Evolutionary conservation across 202 grass and related monocot genomes (phyloP).

Genomic region (Musa balbisiana): DNA sequence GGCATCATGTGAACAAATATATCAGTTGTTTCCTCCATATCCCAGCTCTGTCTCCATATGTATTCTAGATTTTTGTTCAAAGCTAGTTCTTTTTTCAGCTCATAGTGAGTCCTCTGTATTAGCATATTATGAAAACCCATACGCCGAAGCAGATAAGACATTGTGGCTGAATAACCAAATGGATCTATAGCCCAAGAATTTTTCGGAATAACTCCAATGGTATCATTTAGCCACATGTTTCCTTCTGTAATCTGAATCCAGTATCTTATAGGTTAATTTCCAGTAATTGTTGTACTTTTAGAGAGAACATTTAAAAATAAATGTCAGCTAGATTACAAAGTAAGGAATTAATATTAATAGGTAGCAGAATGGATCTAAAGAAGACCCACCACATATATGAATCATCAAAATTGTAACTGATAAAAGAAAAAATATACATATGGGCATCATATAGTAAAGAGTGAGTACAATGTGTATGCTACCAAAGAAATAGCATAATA

Average conservation of each 20-base stretch:
- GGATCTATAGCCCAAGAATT: slow-evolving; percentile 98
- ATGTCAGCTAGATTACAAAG: too few species aligned
- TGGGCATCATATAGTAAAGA: too few species aligned
- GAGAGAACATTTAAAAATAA: not conserved
- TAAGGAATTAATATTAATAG: not conserved
- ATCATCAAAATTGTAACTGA: too few species aligned
- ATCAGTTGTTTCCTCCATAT: slow-evolving; percentile 83
- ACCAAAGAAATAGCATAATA: too few species aligned
- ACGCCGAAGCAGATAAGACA: slow-evolving; percentile 82
- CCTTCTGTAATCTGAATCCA: slow-evolving; percentile 90
- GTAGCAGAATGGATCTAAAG: not conserved
- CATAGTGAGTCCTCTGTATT: slow-evolving; percentile 95
- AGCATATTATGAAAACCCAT: slow-evolving; percentile 98
- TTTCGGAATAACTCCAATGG: slow-evolving; percentile 82
- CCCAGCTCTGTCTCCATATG: slow-evolving; percentile 97
- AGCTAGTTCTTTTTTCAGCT: slow-evolving; percentile 92
- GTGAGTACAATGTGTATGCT: too few species aligned
- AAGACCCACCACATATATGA: not conserved
- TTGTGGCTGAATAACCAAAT: slow-evolving; percentile 95
- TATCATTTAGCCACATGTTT: slow-evolving; percentile 89
- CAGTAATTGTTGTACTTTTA: not conserved
- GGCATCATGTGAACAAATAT: slow-evolving; percentile 99
- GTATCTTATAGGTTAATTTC: slow-evolving; percentile 11
- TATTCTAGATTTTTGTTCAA: slow-evolving; percentile 78
- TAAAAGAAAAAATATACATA: too few species aligned